These are phyloP conservation scores for Candida sp. DNA, from an alignment of 1,139 yeast species.

Conservation along the genomic window DNA sequence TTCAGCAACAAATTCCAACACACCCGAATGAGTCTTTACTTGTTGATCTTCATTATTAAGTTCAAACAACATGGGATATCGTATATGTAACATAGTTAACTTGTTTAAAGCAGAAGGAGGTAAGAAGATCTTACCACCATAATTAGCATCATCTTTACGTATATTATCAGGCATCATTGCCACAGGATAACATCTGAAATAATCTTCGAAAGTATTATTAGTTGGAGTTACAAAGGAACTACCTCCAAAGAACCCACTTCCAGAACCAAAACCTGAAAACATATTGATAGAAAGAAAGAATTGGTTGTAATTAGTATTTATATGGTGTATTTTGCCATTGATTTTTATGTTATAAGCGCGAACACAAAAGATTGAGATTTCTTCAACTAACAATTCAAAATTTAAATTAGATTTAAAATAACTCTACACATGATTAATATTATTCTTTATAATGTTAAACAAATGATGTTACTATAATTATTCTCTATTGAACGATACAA, in stretches of 20 bases:
- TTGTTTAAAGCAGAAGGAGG: constrained; percentile 93
- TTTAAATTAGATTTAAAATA: too few relatives aligned
- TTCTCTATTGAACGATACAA: too few relatives aligned
- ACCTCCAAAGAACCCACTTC: constrained; percentile 30
- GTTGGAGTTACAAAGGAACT: constrained; percentile 29
- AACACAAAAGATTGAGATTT: too few relatives aligned
- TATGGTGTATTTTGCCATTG: too few relatives aligned
- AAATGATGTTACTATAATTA: too few relatives aligned
- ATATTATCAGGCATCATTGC: constrained; percentile 85
- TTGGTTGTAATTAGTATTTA: too few relatives aligned
- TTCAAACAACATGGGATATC: constrained; percentile 95
- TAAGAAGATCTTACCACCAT: constrained; percentile 93
- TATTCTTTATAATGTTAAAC: too few relatives aligned
- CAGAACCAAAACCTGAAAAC: constrained; percentile 46
- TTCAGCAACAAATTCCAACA: constrained; percentile 93
- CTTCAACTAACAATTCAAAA: too few relatives aligned
- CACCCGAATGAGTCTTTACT: constrained; percentile 81
- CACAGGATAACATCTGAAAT: constrained; percentile 88
- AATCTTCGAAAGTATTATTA: constrained; percentile 59
- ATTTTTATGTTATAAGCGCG: too few relatives aligned
- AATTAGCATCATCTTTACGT: constrained; percentile 80
- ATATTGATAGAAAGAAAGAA: constrained; percentile 20
- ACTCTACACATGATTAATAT: too few relatives aligned
- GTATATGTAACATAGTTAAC: constrained; percentile 77
- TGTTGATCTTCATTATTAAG: constrained; percentile 64